Evolutionary conservation across 805 yeast genomes (phyloP), one percentile per base, ranked within the genome.

Genomic region (Schizosaccharomyces cryophilus): DNA sequence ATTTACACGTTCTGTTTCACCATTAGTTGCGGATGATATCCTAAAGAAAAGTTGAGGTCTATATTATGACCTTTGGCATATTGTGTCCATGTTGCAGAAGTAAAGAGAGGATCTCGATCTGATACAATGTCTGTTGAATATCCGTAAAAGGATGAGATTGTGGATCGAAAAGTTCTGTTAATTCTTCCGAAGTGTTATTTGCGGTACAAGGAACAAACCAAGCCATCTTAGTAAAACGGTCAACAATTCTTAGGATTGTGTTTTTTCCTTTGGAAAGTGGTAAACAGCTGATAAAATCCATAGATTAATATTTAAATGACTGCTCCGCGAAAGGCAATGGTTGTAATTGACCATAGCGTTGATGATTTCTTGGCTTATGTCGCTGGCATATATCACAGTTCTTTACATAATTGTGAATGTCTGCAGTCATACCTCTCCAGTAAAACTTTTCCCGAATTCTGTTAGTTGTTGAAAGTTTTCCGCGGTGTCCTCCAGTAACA

Each of bases 261-360:
- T 66, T 61, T 31, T 30, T 54, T 6, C 64, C 64, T 5, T 58
- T 40, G 17, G 42, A 24, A 1, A 64, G 65, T 4, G 56, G 24
- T 21, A 66, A 30, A 5, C 63, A 65, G 17, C 62, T 54, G 5
- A 66, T 45, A 54, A 66, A 62, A 54, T 66, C 68, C 65, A 66
- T 60, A 9, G 63, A 54, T 21, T 64, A 19, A 15, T 42, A 19
- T 15, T 17, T 29, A 65, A 64, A 63, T 6, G 64, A 59, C 17
- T 24, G n/a, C 13, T 63, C 47, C n/a, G n/a, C 1, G 65, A 66
- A 42, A 64, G n/a, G n/a, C 54, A 64, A 58, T 15, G 66, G 63
- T 54, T 63, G 51, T 29, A 64, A 35, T 17, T 47, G 42, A 5
- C 66, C 65, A 26, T 17, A 26, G 7, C 62, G 60, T 3, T 42